Evolutionary conservation across 2,329 filamentous ascomycete species (phyloP).

Genomic region (Pseudogymnoascus sp.): DNA sequence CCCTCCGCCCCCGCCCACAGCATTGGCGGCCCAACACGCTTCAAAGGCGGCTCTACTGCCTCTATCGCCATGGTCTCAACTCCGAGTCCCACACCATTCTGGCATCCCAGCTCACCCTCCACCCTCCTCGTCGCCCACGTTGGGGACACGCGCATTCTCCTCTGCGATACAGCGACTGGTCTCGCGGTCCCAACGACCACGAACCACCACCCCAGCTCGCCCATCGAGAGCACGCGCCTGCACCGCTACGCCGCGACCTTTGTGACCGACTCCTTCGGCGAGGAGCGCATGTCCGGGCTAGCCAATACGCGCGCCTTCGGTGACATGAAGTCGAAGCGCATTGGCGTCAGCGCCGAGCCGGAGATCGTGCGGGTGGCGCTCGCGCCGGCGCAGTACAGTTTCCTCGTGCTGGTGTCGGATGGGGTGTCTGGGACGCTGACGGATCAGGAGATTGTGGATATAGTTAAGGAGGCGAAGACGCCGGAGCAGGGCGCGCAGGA

Average conservation of each 20-base stretch:
- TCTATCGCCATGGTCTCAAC: slow-evolving; percentile 87
- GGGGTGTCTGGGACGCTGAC: slow-evolving; percentile 78
- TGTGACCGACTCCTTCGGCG: slow-evolving; percentile 92
- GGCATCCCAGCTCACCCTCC: slow-evolving; percentile 81
- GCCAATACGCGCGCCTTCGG: slow-evolving; percentile 94
- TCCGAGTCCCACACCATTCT: slow-evolving; percentile 84
- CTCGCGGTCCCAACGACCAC: slow-evolving; percentile 73
- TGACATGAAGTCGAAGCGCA: slow-evolving; percentile 82
- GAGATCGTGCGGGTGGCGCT: slow-evolving; percentile 77
- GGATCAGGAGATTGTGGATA: slow-evolving; percentile 94
- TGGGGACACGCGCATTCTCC: slow-evolving; percentile 82
- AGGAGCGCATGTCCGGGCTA: slow-evolving; percentile 87
- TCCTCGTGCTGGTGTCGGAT: slow-evolving; percentile 81
- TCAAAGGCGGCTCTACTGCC: slow-evolving; percentile 89
- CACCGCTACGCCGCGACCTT: slow-evolving; percentile 81
- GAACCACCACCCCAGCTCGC: slow-evolving; percentile 87
- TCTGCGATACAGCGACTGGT: slow-evolving; percentile 81
- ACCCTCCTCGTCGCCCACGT: slow-evolving; percentile 85
- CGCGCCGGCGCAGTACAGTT: slow-evolving; percentile 75
- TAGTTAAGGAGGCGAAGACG: slow-evolving; percentile 87
- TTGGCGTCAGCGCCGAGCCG: slow-evolving; percentile 90
- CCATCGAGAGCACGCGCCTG: slow-evolving; percentile 72
- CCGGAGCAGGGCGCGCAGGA: slow-evolving; percentile 76
- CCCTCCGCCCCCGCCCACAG: slow-evolving; percentile 46
- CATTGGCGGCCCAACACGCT: slow-evolving; percentile 70